Evolutionary conservation across 2,329 filamentous ascomycete genomes (phyloP).

Genomic region (Beauveria medogensis): DNA sequence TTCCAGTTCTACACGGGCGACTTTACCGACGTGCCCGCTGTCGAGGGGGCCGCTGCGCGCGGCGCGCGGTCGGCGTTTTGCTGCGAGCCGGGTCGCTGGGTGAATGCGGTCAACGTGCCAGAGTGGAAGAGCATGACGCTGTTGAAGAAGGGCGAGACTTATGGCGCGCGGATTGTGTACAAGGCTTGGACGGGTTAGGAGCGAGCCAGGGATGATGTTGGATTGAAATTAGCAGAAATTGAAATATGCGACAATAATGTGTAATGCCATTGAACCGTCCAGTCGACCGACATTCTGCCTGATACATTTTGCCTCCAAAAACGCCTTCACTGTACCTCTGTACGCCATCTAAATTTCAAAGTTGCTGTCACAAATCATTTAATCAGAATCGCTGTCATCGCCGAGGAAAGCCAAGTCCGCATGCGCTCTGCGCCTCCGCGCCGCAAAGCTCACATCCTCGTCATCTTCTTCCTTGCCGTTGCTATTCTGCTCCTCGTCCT

Average conservation of each 20-base stretch:
- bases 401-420: conserved; percentile 58
- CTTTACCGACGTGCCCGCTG: conserved; percentile 67
- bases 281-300: not conserved
- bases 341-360: not conserved
- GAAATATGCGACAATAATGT: not conserved
- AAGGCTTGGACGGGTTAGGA: conserved; percentile 66
- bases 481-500: conserved; percentile 19
- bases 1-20: conserved; percentile 97
- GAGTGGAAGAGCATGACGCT: conserved; percentile 73
- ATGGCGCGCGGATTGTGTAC: conserved; percentile 76
- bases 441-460: conserved; percentile 29
- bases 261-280: not conserved
- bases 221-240: not conserved
- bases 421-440: conserved; percentile 39
- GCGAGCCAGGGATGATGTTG: not conserved
- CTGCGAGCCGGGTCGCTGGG: conserved; percentile 83
- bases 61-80: conserved; percentile 72
- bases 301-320: not conserved
- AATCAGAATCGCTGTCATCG: conserved; percentile 60
- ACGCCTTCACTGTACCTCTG: conserved; percentile 1
- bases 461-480: conserved; percentile 22
- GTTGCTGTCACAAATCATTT: not conserved
- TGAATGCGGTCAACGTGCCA: conserved; percentile 77
- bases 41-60: conserved; percentile 54
- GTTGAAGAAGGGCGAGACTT: conserved; percentile 77